Percentiles rank a stretch among this genome's conserved stretches.
These are phyloP conservation scores for Candida namnaoensis DNA, from an alignment of 805 yeast species.

Conservation along the genomic window DNA sequence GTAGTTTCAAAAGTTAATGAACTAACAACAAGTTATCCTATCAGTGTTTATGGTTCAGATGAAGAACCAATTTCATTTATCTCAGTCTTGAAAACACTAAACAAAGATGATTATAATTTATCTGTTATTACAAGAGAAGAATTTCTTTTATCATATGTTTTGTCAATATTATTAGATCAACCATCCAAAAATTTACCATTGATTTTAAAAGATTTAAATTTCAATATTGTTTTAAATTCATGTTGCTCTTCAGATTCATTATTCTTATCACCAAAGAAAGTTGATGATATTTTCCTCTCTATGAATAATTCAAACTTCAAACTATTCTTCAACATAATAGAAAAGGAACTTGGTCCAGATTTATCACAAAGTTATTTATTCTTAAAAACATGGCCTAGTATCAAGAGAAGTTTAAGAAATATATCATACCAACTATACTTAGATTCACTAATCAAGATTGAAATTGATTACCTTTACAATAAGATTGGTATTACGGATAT, in stretches of 20 bases:
- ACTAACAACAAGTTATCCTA: slow-evolving; percentile 8
- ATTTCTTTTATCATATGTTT: slow-evolving; percentile 4
- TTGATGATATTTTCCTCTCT: slow-evolving; percentile 8
- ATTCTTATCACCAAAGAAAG: neutral
- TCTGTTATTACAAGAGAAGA: slow-evolving; percentile 2
- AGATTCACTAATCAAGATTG: slow-evolving; percentile 17
- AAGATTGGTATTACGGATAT: slow-evolving; percentile 5
- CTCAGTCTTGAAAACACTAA: neutral
- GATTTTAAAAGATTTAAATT: slow-evolving; percentile 9
- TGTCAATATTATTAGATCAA: slow-evolving; percentile 5
- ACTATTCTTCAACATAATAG: slow-evolving; percentile 8
- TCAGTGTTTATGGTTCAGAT: slow-evolving; percentile 9
- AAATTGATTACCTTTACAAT: slow-evolving; percentile 8
- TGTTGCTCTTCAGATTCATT: neutral
- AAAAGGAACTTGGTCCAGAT: slow-evolving; percentile 6
- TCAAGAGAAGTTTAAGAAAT: slow-evolving; percentile 18
- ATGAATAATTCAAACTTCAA: slow-evolving; percentile 18
- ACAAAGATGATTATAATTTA: slow-evolving; percentile 4
- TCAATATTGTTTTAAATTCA: slow-evolving; percentile 1
- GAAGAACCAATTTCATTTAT: slow-evolving; percentile 4
- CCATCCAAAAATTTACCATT: neutral
- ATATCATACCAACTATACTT: slow-evolving; percentile 23
- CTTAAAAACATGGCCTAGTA: slow-evolving; percentile 12
- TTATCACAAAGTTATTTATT: slow-evolving; percentile 9
- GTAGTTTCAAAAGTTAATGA: slow-evolving; percentile 7